Evolutionary conservation across 148 eudicot species (phyloP), one percentile per base, ranked within the genome.

Genomic region (Persicaria maculosa): DNA sequence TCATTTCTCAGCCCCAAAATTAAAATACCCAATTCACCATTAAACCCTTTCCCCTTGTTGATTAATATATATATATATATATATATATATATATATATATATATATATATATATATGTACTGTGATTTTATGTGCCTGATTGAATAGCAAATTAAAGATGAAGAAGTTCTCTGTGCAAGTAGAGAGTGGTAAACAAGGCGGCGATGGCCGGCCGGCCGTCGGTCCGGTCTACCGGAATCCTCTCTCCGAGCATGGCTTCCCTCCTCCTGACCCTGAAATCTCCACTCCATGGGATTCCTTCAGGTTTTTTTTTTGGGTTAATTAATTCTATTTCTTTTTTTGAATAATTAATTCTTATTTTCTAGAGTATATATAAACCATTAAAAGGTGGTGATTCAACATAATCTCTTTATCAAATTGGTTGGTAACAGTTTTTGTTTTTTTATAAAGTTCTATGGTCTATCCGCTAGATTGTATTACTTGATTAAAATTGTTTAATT

Each of bases 211-310:
- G 68, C 92, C 87, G 11, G 85, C 99, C 0, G 87, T 86, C 11
- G 97, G 99, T 61, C 97, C 99, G 1, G 76, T 88, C 0, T 90
- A 90, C 74, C 84, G 97, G 73, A 92, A 88, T 77, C 65, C 70
- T 31, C 79, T 90, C 50, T 80, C 97, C 1, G 74, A 88, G 73
- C 73, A 89, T 69, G 90, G 47, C 0, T 95, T 90, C 59, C 99
- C 99, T 0, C 83, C 93, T 4, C 65, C 84, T 47, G 87, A 87
- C 72, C 86, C 87, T 79, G 74, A 83, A 19, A 48, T 90, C 40
- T 72, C 61, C 58, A 87, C 97, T n/a, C 79, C 93, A 78, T 95
- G 99, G 99, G 92, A 92, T 74, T 81, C 88, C 46, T 92, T 96
- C 86, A 89, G 90, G 99, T 92, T 61, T 61, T 5, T 22, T 61